A percentile compares a stretch with the other conserved stretches of the same genome.
phyloP scores from a whole-genome alignment of 192 early-diverging fungal species.

The Lunasporangiospora selenospora region DNA sequence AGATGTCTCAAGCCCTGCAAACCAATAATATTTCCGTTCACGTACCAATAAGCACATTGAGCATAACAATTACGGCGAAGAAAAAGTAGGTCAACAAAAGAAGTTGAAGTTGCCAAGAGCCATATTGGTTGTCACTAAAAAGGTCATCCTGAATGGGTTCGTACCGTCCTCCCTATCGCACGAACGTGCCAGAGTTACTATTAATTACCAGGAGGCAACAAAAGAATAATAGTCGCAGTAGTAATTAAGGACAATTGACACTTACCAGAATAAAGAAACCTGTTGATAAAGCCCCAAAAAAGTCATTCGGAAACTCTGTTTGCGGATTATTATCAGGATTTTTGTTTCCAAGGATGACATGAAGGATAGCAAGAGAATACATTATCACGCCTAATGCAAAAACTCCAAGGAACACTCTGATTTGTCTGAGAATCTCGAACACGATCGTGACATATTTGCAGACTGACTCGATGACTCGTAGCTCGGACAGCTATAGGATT shows the following conservation, averaged over 20 bases:
- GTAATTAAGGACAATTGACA: too few relatives aligned
- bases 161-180: neutral
- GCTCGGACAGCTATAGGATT: conserved; percentile 1
- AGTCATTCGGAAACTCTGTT: neutral
- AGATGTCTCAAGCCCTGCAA: too few relatives aligned
- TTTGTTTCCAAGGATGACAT: too few relatives aligned
- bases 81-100: conserved; percentile 11
- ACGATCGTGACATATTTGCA: too few relatives aligned
- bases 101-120: conserved; percentile 4
- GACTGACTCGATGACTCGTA: too few relatives aligned
- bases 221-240: too few relatives aligned
- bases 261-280: conserved; percentile 18
- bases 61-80: conserved; percentile 17
- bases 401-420: too few relatives aligned
- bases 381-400: too few relatives aligned
- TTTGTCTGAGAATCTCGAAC: too few relatives aligned
- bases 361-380: too few relatives aligned
- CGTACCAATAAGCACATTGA: conserved; percentile 21
- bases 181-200: neutral
- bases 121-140: neutral
- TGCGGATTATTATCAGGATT: neutral
- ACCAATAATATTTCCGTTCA: too few relatives aligned
- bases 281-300: conserved; percentile 2
- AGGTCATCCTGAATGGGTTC: conserved; percentile 7
- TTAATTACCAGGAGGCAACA: too few relatives aligned